Conservation (phyloP, 148 eudicot species). For the Amaranthus hypochondriacus region DNA sequence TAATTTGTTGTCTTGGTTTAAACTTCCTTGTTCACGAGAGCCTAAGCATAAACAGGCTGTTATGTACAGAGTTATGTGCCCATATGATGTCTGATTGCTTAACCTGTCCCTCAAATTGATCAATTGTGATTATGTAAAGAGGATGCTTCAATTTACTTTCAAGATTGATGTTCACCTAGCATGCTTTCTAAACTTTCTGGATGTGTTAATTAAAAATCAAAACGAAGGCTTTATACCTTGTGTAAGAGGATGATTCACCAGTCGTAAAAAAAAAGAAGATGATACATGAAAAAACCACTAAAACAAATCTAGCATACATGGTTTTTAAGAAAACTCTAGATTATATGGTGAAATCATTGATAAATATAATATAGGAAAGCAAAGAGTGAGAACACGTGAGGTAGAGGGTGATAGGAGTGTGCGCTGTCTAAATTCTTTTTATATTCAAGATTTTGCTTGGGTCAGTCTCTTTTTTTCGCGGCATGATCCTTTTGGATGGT, state of each 20-base stretch:
- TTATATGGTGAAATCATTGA: not conserved
- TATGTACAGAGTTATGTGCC: not conserved
- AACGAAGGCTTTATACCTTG: not conserved
- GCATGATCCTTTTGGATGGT: too few relatives aligned
- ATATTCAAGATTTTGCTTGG: not conserved
- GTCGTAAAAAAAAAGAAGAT: not conserved
- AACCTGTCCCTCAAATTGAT: not conserved
- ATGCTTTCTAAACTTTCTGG: not conserved
- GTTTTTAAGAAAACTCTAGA: not conserved
- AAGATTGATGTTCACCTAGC: not conserved
- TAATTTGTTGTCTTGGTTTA: not conserved
- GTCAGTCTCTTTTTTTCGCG: not conserved
- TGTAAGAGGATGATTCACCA: not conserved
- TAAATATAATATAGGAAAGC: not conserved
- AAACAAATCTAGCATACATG: not conserved
- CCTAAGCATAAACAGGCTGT: not conserved
- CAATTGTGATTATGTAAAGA: not conserved
- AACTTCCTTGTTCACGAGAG: not conserved
- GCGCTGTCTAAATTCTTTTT: not conserved
- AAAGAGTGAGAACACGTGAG: not conserved
- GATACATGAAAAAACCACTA: not conserved
- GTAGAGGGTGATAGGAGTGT: not conserved
- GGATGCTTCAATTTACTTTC: not conserved
- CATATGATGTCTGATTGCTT: not conserved
- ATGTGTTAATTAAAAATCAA: not conserved